Base-by-base conservation (phyloP, 495 filamentous ascomycete genomes). In the Margaritispora aquatica region DNA sequence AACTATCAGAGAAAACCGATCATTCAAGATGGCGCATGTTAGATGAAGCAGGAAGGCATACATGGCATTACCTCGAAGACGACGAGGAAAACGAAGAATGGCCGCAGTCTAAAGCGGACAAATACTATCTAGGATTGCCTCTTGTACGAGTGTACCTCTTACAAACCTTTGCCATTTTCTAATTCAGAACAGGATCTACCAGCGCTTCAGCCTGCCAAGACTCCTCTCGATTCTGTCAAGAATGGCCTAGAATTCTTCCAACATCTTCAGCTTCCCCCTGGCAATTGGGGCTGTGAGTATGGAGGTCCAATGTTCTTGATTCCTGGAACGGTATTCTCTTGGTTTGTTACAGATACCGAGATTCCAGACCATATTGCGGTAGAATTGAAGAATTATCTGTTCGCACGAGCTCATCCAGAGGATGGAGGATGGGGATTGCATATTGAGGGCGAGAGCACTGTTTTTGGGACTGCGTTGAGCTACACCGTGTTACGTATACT, bases 371-470 rank as follows among this genome's bases (percentile, higher is more conserved):
- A 87, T 57, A 84, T 89, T 70, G 84, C 84, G 8, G 90, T 85
- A 23, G 94, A 97, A 73, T 96, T 98, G 73, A 94, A 84, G 66
- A 87, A 92, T 62, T 98, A 98, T 73, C 83, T 98, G 13, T 93
- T 92, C 69, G 88, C 89, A 13, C 85, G 91, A 34, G 90, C 93
- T 62, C 76, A 96, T 66, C 85, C 88, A 0, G 83, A 88, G 27
- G 92, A 98, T 75, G 94, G 94, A 24, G 94, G 94, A 20, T 98
- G 94, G 94, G 95, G 94, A 2, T 75, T 98, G 24, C 95, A 98
- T 67, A 96, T 96, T 55, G 94, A 97, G 70, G 94, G 84, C n/a
- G 88, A 96, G 62, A 95, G 88, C 68, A 88, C 89, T 0, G 92
- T 90, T 10, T 93, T 97, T 65, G 94, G 94, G 21, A 97, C 90